phyloP scores from a whole-genome alignment of 768 basidiomycete genomes.

The Mrakia gelida region DNA sequence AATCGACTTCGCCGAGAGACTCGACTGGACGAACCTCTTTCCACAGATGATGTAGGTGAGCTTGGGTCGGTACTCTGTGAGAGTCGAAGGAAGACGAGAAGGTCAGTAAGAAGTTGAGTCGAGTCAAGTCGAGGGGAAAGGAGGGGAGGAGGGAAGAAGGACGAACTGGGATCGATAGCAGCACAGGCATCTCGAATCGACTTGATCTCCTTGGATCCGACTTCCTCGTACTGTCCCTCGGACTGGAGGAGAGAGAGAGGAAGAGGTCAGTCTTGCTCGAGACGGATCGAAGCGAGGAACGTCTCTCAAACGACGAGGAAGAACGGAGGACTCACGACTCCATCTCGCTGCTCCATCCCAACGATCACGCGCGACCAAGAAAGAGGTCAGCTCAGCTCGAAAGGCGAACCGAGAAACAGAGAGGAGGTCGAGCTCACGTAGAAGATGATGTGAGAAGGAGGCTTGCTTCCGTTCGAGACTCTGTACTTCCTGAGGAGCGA shows the following conservation, averaged over 20 bases:
- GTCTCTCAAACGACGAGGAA: too few relatives aligned
- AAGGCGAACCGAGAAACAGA: too few relatives aligned
- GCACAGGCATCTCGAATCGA: slow-evolving; percentile 40
- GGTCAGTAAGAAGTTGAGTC: too few relatives aligned
- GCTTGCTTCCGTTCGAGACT: slow-evolving; percentile 35
- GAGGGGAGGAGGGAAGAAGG: not conserved
- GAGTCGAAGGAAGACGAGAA: not conserved
- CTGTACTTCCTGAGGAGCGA: slow-evolving; percentile 41
- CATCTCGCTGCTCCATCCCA: slow-evolving; percentile 35
- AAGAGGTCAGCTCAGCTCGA: too few relatives aligned
- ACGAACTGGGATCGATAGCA: slow-evolving; percentile 31
- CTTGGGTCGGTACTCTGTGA: slow-evolving; percentile 41
- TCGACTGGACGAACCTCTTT: slow-evolving; percentile 33
- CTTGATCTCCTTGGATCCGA: slow-evolving; percentile 40
- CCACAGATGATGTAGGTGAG: slow-evolving; percentile 42
- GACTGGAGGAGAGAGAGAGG: not conserved
- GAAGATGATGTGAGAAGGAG: slow-evolving; percentile 42
- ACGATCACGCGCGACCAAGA: too few relatives aligned
- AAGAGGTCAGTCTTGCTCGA: too few relatives aligned
- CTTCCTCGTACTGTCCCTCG: slow-evolving; percentile 44
- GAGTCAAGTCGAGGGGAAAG: too few relatives aligned
- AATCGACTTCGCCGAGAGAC: not conserved
- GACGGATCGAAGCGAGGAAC: too few relatives aligned
- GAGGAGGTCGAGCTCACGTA: slow-evolving; percentile 32
- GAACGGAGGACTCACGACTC: slow-evolving; percentile 29